Conservation (phyloP, 495 filamentous ascomycete genomes). For the Filosporella fistucella region DNA sequence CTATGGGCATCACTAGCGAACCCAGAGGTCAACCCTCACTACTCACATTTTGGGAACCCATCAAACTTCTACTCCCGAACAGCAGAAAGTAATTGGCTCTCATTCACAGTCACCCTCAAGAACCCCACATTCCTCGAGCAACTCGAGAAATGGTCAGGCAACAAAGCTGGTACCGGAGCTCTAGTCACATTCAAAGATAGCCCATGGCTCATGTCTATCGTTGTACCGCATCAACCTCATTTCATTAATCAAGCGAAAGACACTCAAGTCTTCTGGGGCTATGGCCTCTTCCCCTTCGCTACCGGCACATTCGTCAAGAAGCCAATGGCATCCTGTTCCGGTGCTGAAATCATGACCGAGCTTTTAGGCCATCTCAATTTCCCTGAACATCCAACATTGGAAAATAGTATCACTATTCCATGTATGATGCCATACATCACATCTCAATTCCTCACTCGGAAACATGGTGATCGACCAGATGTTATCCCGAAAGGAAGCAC, state of each 20-base stretch:
- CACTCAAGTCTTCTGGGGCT: conserved; percentile 33
- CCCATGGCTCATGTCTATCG: conserved; percentile 34
- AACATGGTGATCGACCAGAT: conserved; percentile 27
- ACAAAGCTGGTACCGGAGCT: conserved; percentile 29
- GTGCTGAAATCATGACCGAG: conserved; percentile 34
- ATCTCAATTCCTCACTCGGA: conserved; percentile 29
- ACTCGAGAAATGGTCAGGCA: conserved; percentile 26
- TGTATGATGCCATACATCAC: conserved; percentile 34
- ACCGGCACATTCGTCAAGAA: conserved; percentile 34
- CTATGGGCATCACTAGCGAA: conserved; percentile 17
- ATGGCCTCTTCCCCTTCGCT: conserved; percentile 26
- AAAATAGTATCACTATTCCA: conserved; percentile 18
- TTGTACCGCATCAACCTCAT: conserved; percentile 34
- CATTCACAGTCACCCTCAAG: conserved; percentile 37
- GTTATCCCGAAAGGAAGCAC: conserved; percentile 28
- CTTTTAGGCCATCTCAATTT: conserved; percentile 29
- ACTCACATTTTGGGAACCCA: conserved; percentile 31
- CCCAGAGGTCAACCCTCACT: conserved; percentile 6
- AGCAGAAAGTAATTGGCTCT: conserved; percentile 28
- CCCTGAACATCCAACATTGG: conserved; percentile 4
- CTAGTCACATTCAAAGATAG: conserved; percentile 32
- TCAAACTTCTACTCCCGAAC: conserved; percentile 30
- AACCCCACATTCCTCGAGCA: conserved; percentile 25
- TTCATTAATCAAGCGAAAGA: conserved; percentile 28
- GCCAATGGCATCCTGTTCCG: conserved; percentile 33